Evolutionary conservation across 2,329 filamentous ascomycete species (phyloP).

Genomic region (Didymella glomerata): DNA sequence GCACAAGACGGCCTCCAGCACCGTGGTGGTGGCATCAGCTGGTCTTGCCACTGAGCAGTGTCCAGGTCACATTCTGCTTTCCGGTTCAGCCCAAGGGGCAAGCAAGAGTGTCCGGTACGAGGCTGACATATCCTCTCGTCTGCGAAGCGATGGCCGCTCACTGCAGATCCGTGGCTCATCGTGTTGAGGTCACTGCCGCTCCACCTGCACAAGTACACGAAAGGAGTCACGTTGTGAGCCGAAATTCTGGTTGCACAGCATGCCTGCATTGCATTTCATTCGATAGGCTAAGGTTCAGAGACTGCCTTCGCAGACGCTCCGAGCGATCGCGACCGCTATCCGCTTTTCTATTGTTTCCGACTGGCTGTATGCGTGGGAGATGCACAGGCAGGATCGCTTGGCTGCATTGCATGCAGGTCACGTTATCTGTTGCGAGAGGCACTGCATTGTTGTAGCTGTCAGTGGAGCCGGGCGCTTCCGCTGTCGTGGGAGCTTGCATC

Average conservation of each 20-base stretch:
- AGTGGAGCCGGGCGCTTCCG: conserved; percentile 20
- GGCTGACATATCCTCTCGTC: conserved; percentile 1
- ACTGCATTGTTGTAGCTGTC: conserved; percentile 17
- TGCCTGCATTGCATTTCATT: conserved; percentile 29
- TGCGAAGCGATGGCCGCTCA: conserved; percentile 7
- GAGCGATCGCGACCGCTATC: conserved; percentile 34
- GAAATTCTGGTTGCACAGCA: conserved; percentile 36
- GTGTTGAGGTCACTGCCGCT: conserved; percentile 1
- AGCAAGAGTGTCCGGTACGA: conserved; percentile 6
- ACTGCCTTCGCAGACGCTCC: conserved; percentile 27
- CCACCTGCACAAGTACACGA: conserved; percentile 32
- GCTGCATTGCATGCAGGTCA: conserved; percentile 44
- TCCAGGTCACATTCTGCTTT: conserved; percentile 15
- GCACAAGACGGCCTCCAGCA: conserved; percentile 20
- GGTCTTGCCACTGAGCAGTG: conserved; percentile 32
- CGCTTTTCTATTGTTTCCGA: conserved; percentile 39
- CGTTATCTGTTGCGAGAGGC: conserved; percentile 31
- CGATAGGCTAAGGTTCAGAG: conserved; percentile 21
- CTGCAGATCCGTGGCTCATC: conserved; percentile 10
- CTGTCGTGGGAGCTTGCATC: conserved; percentile 13
- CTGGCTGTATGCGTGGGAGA: conserved; percentile 34
- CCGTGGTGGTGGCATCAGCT: conserved; percentile 25
- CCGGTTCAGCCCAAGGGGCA: conserved; percentile 10
- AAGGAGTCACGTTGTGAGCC: conserved; percentile 29
- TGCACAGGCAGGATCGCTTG: conserved; percentile 39